Percentiles rank a stretch among this genome's conserved stretches.
These are phyloP conservation scores for Sporothrix brunneoviolacea DNA, from an alignment of 2,329 filamentous ascomycete genomes.

Conservation along the genomic window DNA sequence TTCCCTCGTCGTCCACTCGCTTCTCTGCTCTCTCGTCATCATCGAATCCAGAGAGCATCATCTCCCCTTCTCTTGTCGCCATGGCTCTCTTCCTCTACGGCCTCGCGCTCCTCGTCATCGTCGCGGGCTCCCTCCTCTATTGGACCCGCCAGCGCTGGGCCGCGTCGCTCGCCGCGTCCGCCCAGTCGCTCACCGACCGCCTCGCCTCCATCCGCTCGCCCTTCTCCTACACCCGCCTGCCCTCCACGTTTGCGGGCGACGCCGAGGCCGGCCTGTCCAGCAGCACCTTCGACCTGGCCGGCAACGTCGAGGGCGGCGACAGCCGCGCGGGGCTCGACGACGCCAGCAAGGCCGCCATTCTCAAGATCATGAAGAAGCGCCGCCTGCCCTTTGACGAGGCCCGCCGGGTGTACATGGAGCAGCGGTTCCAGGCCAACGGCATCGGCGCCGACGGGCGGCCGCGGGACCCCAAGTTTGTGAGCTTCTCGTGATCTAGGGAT, in stretches of 20 bases:
- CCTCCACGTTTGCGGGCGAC: constrained; percentile 77
- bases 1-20: no score
- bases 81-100: constrained; percentile 82
- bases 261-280: constrained; percentile 83
- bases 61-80: constrained; percentile 20
- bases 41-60: background rate
- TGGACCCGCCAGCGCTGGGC: constrained; percentile 74
- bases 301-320: constrained; percentile 76
- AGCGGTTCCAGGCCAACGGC: constrained; percentile 76
- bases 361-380: constrained; percentile 82
- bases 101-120: constrained; percentile 62
- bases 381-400: constrained; percentile 87
- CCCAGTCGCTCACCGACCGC: constrained; percentile 37
- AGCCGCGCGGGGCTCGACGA: constrained; percentile 74
- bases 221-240: constrained; percentile 59
- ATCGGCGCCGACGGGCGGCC: constrained; percentile 85
- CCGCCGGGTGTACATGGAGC: constrained; percentile 76
- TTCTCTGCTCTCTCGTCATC: no score
- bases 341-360: constrained; percentile 70
- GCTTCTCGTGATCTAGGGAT: constrained; percentile 57
- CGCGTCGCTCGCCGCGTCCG: constrained; percentile 52
- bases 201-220: constrained; percentile 42
- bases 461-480: constrained; percentile 90
- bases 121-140: constrained; percentile 70
- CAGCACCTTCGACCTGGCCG: constrained; percentile 71